A percentile compares a stretch with the other conserved stretches of the same genome.
These are phyloP conservation scores for Lathyrus aphaca DNA, from an alignment of 306 rosid species.

Conservation along the genomic window DNA sequence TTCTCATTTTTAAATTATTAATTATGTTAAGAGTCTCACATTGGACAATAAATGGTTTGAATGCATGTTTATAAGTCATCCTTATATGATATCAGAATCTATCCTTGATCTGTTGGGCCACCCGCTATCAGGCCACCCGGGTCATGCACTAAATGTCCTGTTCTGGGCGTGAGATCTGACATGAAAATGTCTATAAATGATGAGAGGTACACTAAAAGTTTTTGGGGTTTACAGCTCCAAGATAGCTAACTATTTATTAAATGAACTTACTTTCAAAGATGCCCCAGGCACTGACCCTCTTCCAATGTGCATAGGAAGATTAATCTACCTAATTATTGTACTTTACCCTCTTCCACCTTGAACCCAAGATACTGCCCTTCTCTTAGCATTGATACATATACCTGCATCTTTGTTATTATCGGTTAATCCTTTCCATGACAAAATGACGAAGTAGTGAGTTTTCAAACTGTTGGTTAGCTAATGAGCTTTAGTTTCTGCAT, in stretches of 20 bases:
- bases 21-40: not conserved
- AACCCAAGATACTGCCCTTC: slow-evolving; percentile 10
- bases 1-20: not conserved
- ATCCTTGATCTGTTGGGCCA: not conserved
- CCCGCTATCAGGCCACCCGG: not conserved
- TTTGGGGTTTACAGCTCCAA: not conserved
- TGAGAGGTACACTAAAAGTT: not conserved
- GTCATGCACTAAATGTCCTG: not conserved
- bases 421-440: slow-evolving; percentile 18
- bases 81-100: not conserved
- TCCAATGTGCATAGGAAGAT: not conserved
- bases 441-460: slow-evolving; percentile 13
- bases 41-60: not conserved
- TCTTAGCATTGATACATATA: slow-evolving; percentile 1
- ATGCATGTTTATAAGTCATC: not conserved
- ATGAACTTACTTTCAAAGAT: not conserved
- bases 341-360: not conserved
- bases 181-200: not conserved
- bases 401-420: not conserved
- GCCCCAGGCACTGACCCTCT: not conserved
- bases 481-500: slow-evolving; percentile 31
- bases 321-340: slow-evolving; percentile 4
- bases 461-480: slow-evolving; percentile 24
- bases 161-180: not conserved
- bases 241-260: not conserved